phyloP scores from a whole-genome alignment of 106 monocot species.

The Dendrobium catenatum region DNA sequence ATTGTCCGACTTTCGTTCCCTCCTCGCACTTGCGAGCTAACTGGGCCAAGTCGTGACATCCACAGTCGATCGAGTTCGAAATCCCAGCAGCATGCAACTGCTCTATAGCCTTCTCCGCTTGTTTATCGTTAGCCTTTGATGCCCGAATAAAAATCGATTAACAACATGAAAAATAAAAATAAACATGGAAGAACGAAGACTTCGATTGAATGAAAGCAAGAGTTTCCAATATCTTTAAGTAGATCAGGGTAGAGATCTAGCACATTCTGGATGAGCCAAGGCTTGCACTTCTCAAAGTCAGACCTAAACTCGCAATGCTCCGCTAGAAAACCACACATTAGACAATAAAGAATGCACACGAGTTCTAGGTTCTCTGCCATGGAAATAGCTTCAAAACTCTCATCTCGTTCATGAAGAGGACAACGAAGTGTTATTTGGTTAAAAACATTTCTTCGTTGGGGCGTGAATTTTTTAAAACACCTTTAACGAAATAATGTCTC shows the following conservation, averaged over 20 bases:
- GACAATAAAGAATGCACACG: slow-evolving; percentile 72
- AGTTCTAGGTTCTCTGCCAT: slow-evolving; percentile 75
- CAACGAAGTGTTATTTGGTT: not conserved
- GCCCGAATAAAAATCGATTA: not conserved
- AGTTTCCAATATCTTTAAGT: slow-evolving; percentile 16
- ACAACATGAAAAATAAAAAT: not conserved
- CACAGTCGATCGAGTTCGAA: slow-evolving; percentile 25
- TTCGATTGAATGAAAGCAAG: not conserved
- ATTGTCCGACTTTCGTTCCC: too few species aligned
- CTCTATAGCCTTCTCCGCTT: slow-evolving; percentile 52
- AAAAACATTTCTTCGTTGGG: too few species aligned
- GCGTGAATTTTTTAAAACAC: too few species aligned
- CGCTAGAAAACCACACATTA: slow-evolving; percentile 74
- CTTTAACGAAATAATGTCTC: too few species aligned
- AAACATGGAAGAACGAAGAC: not conserved
- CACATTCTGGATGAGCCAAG: slow-evolving; percentile 70
- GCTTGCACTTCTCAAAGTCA: slow-evolving; percentile 92
- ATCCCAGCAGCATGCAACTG: slow-evolving; percentile 62
- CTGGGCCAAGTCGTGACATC: too few species aligned
- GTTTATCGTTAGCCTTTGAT: slow-evolving; percentile 52
- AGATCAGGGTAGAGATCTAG: slow-evolving; percentile 88
- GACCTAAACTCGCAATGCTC: slow-evolving; percentile 96
- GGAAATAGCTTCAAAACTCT: not conserved
- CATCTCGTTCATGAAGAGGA: not conserved
- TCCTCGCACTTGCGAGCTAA: too few species aligned